Conservation (phyloP, 176 grass and related monocot genomes). For the Aegilops umbellulata region DNA sequence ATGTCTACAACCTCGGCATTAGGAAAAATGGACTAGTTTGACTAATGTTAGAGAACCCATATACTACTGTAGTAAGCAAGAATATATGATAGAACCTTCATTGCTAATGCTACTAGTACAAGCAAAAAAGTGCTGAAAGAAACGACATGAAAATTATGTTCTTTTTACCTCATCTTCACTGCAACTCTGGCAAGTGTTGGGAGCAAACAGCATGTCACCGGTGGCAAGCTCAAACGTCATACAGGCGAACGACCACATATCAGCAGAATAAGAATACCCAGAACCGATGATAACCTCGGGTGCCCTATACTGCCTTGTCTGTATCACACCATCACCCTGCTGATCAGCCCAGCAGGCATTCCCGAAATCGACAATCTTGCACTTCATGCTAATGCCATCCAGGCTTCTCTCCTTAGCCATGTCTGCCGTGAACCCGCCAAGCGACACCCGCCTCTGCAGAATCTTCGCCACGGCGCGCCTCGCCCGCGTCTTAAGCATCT, state of each 20-base stretch:
- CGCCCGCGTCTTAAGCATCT: slow-evolving; percentile 73
- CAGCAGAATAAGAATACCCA: slow-evolving; percentile 71
- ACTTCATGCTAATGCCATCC: slow-evolving; percentile 75
- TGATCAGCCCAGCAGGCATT: slow-evolving; percentile 75
- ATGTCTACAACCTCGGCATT: not conserved
- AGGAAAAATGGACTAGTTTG: slow-evolving; percentile 12
- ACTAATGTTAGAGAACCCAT: not conserved
- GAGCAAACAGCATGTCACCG: slow-evolving; percentile 76
- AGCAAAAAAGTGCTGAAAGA: not conserved
- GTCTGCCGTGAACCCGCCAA: slow-evolving; percentile 42
- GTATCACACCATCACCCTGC: slow-evolving; percentile 68
- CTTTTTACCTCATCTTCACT: slow-evolving; percentile 89
- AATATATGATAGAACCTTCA: not conserved
- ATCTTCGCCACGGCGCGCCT: slow-evolving; percentile 64
- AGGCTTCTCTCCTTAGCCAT: slow-evolving; percentile 65
- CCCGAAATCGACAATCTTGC: slow-evolving; percentile 97
- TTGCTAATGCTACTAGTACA: not conserved
- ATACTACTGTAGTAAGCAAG: not conserved
- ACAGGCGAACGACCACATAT: slow-evolving; percentile 94
- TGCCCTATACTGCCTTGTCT: slow-evolving; percentile 90
- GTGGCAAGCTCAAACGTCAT: slow-evolving; percentile 91
- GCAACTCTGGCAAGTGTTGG: slow-evolving; percentile 57
- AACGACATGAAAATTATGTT: not conserved
- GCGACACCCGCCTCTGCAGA: slow-evolving; percentile 53
- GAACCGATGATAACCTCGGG: slow-evolving; percentile 91